Conservation (phyloP, 1,139 yeast genomes). For the Yamadazyma kanchanaburiensis region DNA sequence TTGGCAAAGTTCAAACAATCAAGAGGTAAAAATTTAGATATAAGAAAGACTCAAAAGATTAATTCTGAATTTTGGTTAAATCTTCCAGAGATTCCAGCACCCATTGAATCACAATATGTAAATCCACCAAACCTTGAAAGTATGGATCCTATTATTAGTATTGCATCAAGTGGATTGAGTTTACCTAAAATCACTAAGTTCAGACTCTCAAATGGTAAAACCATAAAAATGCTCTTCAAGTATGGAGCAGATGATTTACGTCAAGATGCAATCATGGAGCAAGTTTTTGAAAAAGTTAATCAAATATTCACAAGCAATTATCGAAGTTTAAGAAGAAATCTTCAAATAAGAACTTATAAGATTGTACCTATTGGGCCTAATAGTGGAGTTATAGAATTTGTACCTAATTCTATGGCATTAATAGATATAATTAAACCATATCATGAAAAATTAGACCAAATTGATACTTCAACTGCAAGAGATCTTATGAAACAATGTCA, state of each 20-base stretch:
- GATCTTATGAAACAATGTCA: slow-evolving; percentile 60
- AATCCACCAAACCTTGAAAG: slow-evolving; percentile 45
- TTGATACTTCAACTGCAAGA: slow-evolving; percentile 59
- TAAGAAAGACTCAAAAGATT: slow-evolving; percentile 26
- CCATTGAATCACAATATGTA: slow-evolving; percentile 48
- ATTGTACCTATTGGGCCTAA: slow-evolving; percentile 88
- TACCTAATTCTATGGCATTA: slow-evolving; percentile 69
- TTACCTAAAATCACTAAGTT: slow-evolving; percentile 75
- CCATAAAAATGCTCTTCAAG: slow-evolving; percentile 63
- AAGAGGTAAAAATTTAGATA: slow-evolving; percentile 28
- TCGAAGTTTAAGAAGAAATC: slow-evolving; percentile 51
- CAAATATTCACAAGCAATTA: slow-evolving; percentile 56
- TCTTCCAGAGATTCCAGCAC: slow-evolving; percentile 63
- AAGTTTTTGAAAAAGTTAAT: slow-evolving; percentile 87
- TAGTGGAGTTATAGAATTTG: slow-evolving; percentile 90
- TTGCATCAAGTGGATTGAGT: slow-evolving; percentile 82
- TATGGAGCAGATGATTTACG: slow-evolving; percentile 89
- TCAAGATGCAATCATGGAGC: slow-evolving; percentile 97
- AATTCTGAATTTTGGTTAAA: slow-evolving; percentile 58
- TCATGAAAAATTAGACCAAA: slow-evolving; percentile 42
- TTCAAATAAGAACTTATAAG: slow-evolving; percentile 77
- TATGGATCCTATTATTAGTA: slow-evolving; percentile 43
- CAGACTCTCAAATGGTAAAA: slow-evolving; percentile 52
- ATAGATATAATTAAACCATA: slow-evolving; percentile 63
- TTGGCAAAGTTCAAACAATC: slow-evolving; percentile 49